Conservation (phyloP, 2,329 filamentous ascomycete species). For the Scedosporium dehoogii region DNA sequence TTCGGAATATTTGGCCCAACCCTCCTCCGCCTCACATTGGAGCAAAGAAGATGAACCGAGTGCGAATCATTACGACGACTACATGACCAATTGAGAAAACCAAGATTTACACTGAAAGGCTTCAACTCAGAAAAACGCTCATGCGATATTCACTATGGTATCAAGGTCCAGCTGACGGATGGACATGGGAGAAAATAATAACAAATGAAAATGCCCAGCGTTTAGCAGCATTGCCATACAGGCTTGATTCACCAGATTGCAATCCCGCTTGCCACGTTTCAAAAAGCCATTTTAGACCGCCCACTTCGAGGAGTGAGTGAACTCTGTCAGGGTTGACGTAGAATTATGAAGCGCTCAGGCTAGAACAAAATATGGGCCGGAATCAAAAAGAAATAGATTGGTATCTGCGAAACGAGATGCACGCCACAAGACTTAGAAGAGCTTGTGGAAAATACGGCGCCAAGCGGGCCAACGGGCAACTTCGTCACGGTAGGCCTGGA, state of each 20-base stretch:
- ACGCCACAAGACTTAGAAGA: constrained; percentile 22
- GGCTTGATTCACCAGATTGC: not conserved
- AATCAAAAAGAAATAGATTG: not conserved
- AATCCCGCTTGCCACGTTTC: not conserved
- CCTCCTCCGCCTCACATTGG: too few species aligned
- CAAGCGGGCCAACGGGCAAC: constrained; percentile 42
- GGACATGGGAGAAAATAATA: not conserved
- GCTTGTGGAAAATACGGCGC: constrained; percentile 27
- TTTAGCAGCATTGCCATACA: not conserved
- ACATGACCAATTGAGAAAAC: too few species aligned
- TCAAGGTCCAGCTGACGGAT: not conserved
- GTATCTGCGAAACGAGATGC: not conserved
- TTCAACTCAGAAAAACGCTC: not conserved
- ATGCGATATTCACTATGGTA: not conserved
- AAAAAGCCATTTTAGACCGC: too few species aligned
- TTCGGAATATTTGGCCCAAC: too few species aligned
- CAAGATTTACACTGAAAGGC: too few species aligned
- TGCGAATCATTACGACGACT: too few species aligned
- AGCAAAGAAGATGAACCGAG: too few species aligned
- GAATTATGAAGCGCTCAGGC: too few species aligned
- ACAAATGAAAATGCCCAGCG: not conserved
- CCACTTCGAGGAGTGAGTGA: too few species aligned
- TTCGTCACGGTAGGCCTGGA: constrained; percentile 43
- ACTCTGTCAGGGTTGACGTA: too few species aligned
- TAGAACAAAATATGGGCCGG: not conserved